Percentiles rank a stretch among this genome's conserved stretches.
Evolutionary conservation across 2,329 filamentous ascomycete genomes (phyloP).

Genomic region (Mycosphaerella sp.): DNA sequence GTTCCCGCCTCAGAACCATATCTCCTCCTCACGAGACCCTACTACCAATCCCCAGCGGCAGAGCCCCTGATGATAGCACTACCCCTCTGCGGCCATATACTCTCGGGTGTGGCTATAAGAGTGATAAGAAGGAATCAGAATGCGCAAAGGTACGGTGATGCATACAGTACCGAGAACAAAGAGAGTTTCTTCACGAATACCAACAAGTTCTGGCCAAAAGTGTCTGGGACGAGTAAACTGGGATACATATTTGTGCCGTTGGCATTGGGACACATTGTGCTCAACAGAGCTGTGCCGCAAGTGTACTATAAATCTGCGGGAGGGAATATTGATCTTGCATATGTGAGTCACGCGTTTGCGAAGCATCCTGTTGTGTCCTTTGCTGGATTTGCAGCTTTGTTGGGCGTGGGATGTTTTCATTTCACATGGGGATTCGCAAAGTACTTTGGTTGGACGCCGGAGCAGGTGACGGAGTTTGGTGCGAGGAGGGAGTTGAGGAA

Average conservation of each 20-base stretch:
- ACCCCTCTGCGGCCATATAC: conserved; percentile 69
- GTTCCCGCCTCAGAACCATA: conserved; percentile 73
- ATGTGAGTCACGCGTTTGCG: conserved; percentile 78
- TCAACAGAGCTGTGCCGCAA: conserved; percentile 71
- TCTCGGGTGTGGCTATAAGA: conserved; percentile 69
- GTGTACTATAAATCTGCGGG: conserved; percentile 63
- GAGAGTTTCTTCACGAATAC: conserved; percentile 24
- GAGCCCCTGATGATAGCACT: conserved; percentile 74
- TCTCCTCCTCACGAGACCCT: conserved; percentile 81
- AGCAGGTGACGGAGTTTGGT: conserved; percentile 46
- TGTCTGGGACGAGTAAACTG: conserved; percentile 64
- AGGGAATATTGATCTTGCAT: conserved; percentile 77
- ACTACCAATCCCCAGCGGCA: conserved; percentile 77
- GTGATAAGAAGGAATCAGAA: conserved; percentile 67
- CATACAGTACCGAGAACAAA: conserved; percentile 44
- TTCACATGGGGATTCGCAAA: conserved; percentile 79
- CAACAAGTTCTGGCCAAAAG: conserved; percentile 55
- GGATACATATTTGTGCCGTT: conserved; percentile 66
- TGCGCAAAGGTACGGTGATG: conserved; percentile 67
- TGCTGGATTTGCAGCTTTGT: conserved; percentile 61
- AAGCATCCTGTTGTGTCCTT: conserved; percentile 62
- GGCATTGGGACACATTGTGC: conserved; percentile 63
- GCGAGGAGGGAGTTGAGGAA: conserved; percentile 48
- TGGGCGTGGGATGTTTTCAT: conserved; percentile 65
- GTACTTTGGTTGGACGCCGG: conserved; percentile 65